Conservation (phyloP, 345 rosid genomes). For the Punica granatum region DNA sequence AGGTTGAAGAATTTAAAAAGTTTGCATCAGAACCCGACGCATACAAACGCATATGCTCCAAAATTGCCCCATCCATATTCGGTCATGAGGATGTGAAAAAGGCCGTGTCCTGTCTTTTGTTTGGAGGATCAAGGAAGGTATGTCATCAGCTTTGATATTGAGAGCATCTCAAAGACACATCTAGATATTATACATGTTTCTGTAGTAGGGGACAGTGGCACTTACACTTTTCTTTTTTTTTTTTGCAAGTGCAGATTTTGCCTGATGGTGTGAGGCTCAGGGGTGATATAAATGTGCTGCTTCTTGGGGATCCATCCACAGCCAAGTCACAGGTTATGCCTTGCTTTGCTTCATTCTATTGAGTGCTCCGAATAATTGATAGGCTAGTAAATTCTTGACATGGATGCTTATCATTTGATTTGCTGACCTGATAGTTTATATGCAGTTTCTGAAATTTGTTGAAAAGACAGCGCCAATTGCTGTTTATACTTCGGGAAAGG, state of each 20-base stretch:
- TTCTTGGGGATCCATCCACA: slow-evolving; percentile 94
- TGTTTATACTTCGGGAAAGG: slow-evolving; percentile 95
- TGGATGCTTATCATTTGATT: background rate
- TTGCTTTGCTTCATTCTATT: slow-evolving; percentile 1
- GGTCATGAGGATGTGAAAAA: slow-evolving; percentile 86
- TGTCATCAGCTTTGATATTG: slow-evolving; percentile 1
- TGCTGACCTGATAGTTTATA: slow-evolving; percentile 19
- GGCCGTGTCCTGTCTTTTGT: slow-evolving; percentile 89
- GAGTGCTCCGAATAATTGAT: background rate
- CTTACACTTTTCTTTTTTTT: background rate
- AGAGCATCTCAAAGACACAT: background rate
- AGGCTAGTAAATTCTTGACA: background rate
- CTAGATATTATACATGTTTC: slow-evolving; percentile 4
- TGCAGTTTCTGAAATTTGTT: slow-evolving; percentile 89
- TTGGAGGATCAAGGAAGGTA: slow-evolving; percentile 97
- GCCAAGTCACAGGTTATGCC: slow-evolving; percentile 88
- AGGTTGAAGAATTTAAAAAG: slow-evolving; percentile 89
- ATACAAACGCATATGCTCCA: slow-evolving; percentile 54
- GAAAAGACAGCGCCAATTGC: slow-evolving; percentile 98
- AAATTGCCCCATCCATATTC: slow-evolving; percentile 91
- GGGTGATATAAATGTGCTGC: slow-evolving; percentile 94
- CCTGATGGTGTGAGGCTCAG: slow-evolving; percentile 93
- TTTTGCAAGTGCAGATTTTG: slow-evolving; percentile 38
- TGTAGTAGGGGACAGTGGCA: background rate
- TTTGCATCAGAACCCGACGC: slow-evolving; percentile 59